Evolutionary conservation across 164 flowering plant genomes (phyloP).

Genomic region (Platanus orientalis): DNA sequence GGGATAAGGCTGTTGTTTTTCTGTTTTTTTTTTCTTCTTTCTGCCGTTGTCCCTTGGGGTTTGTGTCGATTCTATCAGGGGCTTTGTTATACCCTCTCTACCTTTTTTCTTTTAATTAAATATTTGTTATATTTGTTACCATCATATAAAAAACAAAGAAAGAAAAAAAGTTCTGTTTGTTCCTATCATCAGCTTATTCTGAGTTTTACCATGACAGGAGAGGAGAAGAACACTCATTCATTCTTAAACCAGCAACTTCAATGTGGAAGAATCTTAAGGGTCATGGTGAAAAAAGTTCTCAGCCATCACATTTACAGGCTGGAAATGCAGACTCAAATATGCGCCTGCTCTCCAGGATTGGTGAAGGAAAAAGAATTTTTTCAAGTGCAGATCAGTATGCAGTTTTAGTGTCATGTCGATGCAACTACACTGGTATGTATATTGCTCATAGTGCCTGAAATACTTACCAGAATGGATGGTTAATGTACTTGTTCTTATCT

Average conservation of each 20-base stretch:
- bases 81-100: too few species aligned
- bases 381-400: slow-evolving; percentile 61
- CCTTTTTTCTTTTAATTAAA: too few species aligned
- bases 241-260: slow-evolving; percentile 75
- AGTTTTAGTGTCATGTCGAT: slow-evolving; percentile 81
- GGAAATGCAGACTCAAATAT: slow-evolving; percentile 37
- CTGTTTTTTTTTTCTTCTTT: too few species aligned
- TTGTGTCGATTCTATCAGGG: too few species aligned
- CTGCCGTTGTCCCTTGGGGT: too few species aligned
- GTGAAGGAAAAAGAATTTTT: slow-evolving; percentile 34
- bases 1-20: too few species aligned
- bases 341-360: slow-evolving; percentile 27
- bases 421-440: slow-evolving; percentile 83
- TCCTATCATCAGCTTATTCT: not conserved
- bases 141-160: too few species aligned
- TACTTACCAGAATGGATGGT: not conserved
- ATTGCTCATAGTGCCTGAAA: not conserved
- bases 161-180: too few species aligned
- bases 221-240: slow-evolving; percentile 96
- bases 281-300: slow-evolving; percentile 35
- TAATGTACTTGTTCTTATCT: slow-evolving; percentile 3
- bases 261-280: slow-evolving; percentile 43
- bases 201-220: slow-evolving; percentile 49
- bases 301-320: slow-evolving; percentile 27
- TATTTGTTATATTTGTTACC: too few species aligned